Base-by-base conservation (phyloP, 2,329 filamentous ascomycete species). In the Cladosporium phlei region DNA sequence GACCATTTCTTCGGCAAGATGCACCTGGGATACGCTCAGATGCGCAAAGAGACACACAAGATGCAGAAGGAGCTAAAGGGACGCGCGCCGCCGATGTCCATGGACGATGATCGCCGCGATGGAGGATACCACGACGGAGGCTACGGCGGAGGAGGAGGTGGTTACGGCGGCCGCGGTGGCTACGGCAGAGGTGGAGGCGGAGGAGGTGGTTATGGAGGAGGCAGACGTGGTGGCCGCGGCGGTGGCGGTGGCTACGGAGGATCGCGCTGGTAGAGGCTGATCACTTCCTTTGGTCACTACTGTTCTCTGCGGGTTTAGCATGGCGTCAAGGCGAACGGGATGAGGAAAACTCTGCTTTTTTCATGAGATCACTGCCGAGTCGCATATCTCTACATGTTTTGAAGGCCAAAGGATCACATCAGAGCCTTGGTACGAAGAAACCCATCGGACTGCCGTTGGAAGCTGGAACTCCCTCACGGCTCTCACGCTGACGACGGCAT, bases 1-100 rank as follows among this genome's bases (percentile, higher is more conserved):
- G 93, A 98, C 65, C 93, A 98, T 67, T 98, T 98, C 65, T 97
- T 96, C 68, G 93, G 93, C 17, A 98, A 98, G 75, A 98, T 98
- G 93, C 93, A 98, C 64, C 72, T 98, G 48, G 93, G 93, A 0
- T 98, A 97, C 65, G 93, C 93, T 12, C 88, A 95, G 70, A 98
- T 98, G 93, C 82, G 93, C 59, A 95, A 93, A 75, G 93, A 89
- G 3, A 89, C 81, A 60, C 89, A 95, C 47, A 73, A 79, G n/a
- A 81, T 98, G 52, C 85, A 85, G 42, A 89, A 89, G 68, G 89
- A 96, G 64, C 76, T 95, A 68, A 86, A 88, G 63, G 84, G 84
- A 2, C 74, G 86, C 21, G 74, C 76, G 38, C 78, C 80, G 30
- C 81, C 79, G 14, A 70, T 73, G 16, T 50, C 55, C 10, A 47